Conservation (phyloP, 129 eudicot species). For the Dittrichia graveolens region DNA sequence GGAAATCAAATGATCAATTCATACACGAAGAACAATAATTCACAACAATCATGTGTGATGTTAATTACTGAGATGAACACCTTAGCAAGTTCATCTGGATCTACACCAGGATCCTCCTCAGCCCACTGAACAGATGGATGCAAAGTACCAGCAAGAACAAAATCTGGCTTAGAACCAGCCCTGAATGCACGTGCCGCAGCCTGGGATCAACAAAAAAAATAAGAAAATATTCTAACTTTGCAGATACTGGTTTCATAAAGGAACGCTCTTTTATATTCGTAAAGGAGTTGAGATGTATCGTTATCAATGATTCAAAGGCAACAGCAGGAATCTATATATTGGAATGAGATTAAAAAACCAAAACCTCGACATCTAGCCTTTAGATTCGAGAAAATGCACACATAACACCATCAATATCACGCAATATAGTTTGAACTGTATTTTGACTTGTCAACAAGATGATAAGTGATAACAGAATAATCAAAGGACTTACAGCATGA, state of each 20-base stretch:
- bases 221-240: constrained; percentile 41
- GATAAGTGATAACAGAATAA: constrained; percentile 4
- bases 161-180: constrained; percentile 62
- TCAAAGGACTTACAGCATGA: constrained; percentile 71
- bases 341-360: too few species aligned
- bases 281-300: background rate
- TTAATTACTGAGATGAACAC: constrained; percentile 33
- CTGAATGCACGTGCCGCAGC: constrained; percentile 85
- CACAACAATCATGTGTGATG: constrained; percentile 1
- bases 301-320: constrained; percentile 17
- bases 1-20: constrained; percentile 19
- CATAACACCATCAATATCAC: constrained; percentile 16
- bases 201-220: constrained; percentile 53
- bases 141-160: constrained; percentile 62
- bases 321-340: background rate
- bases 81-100: constrained; percentile 72
- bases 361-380: constrained; percentile 51
- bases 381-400: too few species aligned
- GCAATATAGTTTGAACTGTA: constrained; percentile 8
- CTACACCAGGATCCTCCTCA: constrained; percentile 63
- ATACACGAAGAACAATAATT: constrained; percentile 6
- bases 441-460: constrained; percentile 16
- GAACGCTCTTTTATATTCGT: background rate
- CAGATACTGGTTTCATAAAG: constrained; percentile 21
- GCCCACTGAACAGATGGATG: constrained; percentile 93